Base-by-base conservation (phyloP, 2,329 filamentous ascomycete genomes). In the Lasiodiplodia sp. region DNA sequence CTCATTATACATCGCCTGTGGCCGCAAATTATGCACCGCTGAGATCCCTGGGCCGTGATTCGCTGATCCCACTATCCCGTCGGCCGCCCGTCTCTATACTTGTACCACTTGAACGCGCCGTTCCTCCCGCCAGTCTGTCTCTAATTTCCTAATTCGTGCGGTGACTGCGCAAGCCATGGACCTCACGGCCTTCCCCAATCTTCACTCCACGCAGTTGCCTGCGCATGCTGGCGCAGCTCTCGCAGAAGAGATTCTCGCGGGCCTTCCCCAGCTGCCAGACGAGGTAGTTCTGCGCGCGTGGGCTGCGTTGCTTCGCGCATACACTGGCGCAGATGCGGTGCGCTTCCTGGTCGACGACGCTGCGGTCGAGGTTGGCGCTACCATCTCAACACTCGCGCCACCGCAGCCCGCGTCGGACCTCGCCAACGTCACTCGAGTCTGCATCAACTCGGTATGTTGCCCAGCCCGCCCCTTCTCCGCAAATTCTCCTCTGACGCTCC, bases 281-380 rank as follows among this genome's bases (percentile, higher is more conserved):
- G 70, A 71, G 40, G 62, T 34, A 28, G 23, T 73, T 8, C 18
- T 70, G 47, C 38, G 66, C 34, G 60, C 70, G 16, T 73, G 70
- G 70, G 72, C 71, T 18, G 31, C 49, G 8, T 37, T 73, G 37
- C 53, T 73, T 52, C 57, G 37, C 6, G 62, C 64, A 4, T 73
- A 73, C 58, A 68, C 68, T 14, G 69, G 68, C 25, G 44, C 63
- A 10, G 71, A 73, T 31, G 66, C 52, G 1, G 23, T 71, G 52
- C 34, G 68, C 11, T 72, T 73, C 49, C 31, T 58, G 31, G 60
- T 67, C 14, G 68, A 71, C 37, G 70, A 69, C 18, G 44, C 37
- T 38, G 56, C 47, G 12, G 67, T 68, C 11, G 58, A 57, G 52
- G 52, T 71, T 51, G 55, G 66, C 55, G 57, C 65, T 49, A 52